Conservation (phyloP, 2,329 filamentous ascomycete genomes). For the Colletotrichum siamense region DNA sequence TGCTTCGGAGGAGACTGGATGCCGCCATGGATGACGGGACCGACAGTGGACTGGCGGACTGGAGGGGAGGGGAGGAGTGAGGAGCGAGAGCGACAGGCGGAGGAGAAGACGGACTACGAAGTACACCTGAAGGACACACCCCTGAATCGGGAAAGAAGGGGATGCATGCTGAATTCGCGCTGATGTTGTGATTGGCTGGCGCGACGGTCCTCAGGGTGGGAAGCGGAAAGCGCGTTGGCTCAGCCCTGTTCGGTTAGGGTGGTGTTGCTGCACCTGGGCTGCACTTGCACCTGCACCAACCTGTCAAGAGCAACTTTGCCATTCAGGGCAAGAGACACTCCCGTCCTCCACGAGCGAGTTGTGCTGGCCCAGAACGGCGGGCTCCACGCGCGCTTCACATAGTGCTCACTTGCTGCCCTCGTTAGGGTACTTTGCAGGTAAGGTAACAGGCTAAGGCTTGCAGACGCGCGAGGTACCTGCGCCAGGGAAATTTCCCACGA, state of each 20-base stretch:
- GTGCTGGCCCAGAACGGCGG: background rate
- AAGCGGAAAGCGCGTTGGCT: constrained; percentile 17
- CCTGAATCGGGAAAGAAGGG: constrained; percentile 2
- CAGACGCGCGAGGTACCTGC: constrained; percentile 6
- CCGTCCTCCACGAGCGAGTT: constrained; percentile 4
- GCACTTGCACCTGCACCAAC: background rate
- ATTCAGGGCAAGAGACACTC: background rate
- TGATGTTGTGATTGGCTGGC: background rate
- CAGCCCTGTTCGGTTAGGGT: constrained; percentile 16
- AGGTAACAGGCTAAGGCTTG: background rate
- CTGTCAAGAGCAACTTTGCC: background rate
- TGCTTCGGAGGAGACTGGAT: background rate
- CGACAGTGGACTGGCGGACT: background rate
- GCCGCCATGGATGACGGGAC: background rate
- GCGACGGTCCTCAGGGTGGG: background rate
- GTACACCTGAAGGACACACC: background rate
- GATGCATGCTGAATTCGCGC: background rate
- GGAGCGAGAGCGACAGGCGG: background rate
- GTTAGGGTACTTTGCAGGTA: background rate
- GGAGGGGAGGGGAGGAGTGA: background rate
- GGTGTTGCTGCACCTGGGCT: background rate
- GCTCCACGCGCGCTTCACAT: background rate
- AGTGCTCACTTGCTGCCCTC: background rate
- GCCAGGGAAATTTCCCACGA: constrained; percentile 5
- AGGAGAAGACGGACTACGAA: background rate